These are phyloP conservation scores for Epichloe hybrida DNA, from an alignment of 2,329 filamentous ascomycete species.

Conservation along the genomic window DNA sequence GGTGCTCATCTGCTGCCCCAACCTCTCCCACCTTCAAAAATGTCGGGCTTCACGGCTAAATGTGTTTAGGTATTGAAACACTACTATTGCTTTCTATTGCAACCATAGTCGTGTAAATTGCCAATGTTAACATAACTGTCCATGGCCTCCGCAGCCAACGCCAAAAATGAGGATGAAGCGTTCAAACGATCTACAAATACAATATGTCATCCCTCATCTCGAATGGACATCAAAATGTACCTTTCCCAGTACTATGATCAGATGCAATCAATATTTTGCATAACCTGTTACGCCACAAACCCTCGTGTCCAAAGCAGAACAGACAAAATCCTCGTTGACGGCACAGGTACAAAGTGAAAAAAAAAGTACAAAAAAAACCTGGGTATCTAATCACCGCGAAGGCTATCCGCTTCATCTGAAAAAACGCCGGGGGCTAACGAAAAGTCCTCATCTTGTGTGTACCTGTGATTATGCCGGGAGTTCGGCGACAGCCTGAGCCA, in stretches of 20 bases:
- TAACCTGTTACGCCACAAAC: slow-evolving; percentile 7
- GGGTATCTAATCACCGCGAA: slow-evolving; percentile 19
- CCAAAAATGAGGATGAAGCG: slow-evolving; percentile 2
- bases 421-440: slow-evolving; percentile 19
- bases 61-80: slow-evolving; percentile 4
- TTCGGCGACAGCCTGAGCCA: slow-evolving; percentile 56
- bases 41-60: slow-evolving; percentile 9
- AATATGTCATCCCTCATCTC: slow-evolving; percentile 4
- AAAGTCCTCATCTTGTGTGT: slow-evolving; percentile 12
- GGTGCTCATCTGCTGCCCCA: neutral
- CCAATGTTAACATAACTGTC: neutral
- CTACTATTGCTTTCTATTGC: neutral
- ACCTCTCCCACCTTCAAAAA: neutral
- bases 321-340: slow-evolving; percentile 1
- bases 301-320: slow-evolving; percentile 4
- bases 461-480: slow-evolving; percentile 30
- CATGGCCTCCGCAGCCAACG: neutral
- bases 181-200: slow-evolving; percentile 8
- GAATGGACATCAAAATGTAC: slow-evolving; percentile 5
- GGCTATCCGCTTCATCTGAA: slow-evolving; percentile 2
- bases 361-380: slow-evolving; percentile 4
- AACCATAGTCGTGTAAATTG: slow-evolving; percentile 4
- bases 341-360: slow-evolving; percentile 9
- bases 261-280: slow-evolving; percentile 5
- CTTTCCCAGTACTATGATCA: slow-evolving; percentile 5